phyloP scores from a whole-genome alignment of 2,329 filamentous ascomycete species.

The Colletotrichum liriopes region DNA sequence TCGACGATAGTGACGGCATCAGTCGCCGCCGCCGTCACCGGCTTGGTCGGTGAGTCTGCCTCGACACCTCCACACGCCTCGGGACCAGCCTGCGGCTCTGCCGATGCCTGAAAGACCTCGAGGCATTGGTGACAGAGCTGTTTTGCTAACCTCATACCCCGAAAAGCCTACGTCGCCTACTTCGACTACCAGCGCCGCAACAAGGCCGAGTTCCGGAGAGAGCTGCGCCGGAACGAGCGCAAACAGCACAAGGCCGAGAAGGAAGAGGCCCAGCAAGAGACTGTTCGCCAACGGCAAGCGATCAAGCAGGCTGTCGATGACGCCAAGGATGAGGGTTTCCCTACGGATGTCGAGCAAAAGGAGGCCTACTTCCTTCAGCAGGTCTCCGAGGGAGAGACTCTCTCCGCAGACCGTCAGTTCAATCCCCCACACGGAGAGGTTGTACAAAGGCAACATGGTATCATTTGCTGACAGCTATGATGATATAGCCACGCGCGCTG shows the following conservation, averaged over 20 bases:
- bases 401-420: conserved; percentile 85
- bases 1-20: conserved; percentile 73
- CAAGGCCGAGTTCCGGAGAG: conserved; percentile 76
- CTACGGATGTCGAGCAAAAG: conserved; percentile 89
- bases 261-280: conserved; percentile 78
- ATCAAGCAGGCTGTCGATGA: conserved; percentile 84
- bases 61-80: conserved; percentile 14
- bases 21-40: conserved; percentile 73
- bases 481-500: conserved; percentile 51
- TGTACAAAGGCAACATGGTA: conserved; percentile 37
- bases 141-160: conserved; percentile 40
- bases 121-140: conserved; percentile 20
- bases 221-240: conserved; percentile 82
- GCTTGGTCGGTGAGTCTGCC: conserved; percentile 69
- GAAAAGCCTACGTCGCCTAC: conserved; percentile 75
- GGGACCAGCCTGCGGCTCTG: conserved; percentile 1
- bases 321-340: conserved; percentile 93
- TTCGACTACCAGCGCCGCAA: conserved; percentile 78
- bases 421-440: conserved; percentile 15
- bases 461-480: conserved; percentile 20
- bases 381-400: conserved; percentile 88
- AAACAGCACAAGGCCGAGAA: conserved; percentile 80
- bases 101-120: conserved; percentile 24
- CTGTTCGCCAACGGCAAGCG: conserved; percentile 77
- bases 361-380: conserved; percentile 98